phyloP scores from a whole-genome alignment of 2,329 filamentous ascomycete genomes.

The Trichoderma oligosporum region DNA sequence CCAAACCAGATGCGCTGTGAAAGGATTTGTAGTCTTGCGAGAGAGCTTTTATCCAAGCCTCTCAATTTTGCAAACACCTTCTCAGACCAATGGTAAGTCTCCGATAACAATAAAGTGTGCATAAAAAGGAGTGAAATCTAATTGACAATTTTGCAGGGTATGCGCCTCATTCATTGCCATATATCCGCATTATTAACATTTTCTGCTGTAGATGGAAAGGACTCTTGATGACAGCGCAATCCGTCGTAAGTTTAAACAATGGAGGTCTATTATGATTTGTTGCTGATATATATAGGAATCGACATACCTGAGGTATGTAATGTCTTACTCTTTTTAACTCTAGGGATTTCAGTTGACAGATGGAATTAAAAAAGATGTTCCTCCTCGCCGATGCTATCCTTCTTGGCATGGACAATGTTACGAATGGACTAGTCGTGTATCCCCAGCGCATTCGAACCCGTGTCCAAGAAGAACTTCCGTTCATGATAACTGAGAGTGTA shows the following conservation, averaged over 20 bases:
- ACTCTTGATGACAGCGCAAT: conserved; percentile 70
- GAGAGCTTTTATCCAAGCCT: background rate
- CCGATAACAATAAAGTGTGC: too few species aligned
- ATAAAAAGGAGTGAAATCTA: too few species aligned
- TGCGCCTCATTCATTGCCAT: too few species aligned
- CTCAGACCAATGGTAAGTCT: conserved; percentile 26
- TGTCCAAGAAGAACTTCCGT: conserved; percentile 70
- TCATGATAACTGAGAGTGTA: conserved; percentile 63
- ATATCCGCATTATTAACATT: too few species aligned
- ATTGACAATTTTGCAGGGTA: too few species aligned
- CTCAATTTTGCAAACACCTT: background rate
- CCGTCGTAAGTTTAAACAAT: background rate
- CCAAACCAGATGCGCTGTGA: conserved; percentile 1
- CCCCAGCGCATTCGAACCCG: conserved; percentile 65
- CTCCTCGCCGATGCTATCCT: conserved; percentile 66
- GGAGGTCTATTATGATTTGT: too few species aligned
- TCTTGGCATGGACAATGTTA: conserved; percentile 64
- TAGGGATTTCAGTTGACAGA: too few species aligned
- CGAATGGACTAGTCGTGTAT: conserved; percentile 69
- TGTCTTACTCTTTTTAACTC: too few species aligned
- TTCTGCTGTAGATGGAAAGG: conserved; percentile 53
- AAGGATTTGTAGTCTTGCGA: background rate
- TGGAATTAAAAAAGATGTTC: conserved; percentile 63
- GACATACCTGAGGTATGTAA: too few species aligned
- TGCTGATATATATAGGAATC: too few species aligned